Percentiles rank a stretch among this genome's conserved stretches.
Conservation (phyloP, 352 stramenopile species). For the Peronosclerospora sorghi region DNA sequence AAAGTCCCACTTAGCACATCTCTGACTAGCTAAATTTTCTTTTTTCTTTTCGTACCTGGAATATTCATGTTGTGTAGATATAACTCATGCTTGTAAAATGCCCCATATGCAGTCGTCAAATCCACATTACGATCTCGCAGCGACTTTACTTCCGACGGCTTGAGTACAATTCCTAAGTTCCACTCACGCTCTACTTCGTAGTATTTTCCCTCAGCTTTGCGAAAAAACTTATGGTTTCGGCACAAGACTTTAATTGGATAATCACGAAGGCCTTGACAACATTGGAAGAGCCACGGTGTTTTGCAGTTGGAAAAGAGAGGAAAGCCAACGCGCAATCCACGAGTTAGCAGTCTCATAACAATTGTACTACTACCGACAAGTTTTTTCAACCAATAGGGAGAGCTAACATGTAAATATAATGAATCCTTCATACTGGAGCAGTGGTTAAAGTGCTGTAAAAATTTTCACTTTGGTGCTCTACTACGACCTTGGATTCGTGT, state of each 20-base stretch:
- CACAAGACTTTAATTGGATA: slow-evolving; percentile 51
- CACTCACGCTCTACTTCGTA: slow-evolving; percentile 66
- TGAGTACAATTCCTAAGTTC: slow-evolving; percentile 55
- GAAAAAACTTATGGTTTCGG: slow-evolving; percentile 57
- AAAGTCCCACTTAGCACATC: slow-evolving; percentile 10
- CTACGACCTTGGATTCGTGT: too few species aligned
- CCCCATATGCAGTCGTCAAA: slow-evolving; percentile 60
- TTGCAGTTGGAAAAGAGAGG: neutral
- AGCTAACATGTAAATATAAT: too few species aligned
- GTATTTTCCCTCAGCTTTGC: slow-evolving; percentile 29
- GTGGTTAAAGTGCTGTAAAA: too few species aligned
- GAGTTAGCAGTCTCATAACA: slow-evolving; percentile 11
- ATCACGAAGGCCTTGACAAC: slow-evolving; percentile 28
- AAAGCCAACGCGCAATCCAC: neutral
- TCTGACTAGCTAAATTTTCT: neutral
- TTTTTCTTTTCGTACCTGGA: slow-evolving; percentile 27
- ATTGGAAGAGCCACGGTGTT: slow-evolving; percentile 3
- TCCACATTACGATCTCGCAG: slow-evolving; percentile 54
- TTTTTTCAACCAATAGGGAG: too few species aligned
- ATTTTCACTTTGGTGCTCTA: too few species aligned
- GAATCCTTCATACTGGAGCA: too few species aligned
- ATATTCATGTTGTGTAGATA: slow-evolving; percentile 73
- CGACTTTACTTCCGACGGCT: slow-evolving; percentile 73
- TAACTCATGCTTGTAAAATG: slow-evolving; percentile 65
- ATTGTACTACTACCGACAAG: neutral